phyloP scores from a whole-genome alignment of 495 filamentous ascomycete genomes.

The Clavariopsis aquatica region DNA sequence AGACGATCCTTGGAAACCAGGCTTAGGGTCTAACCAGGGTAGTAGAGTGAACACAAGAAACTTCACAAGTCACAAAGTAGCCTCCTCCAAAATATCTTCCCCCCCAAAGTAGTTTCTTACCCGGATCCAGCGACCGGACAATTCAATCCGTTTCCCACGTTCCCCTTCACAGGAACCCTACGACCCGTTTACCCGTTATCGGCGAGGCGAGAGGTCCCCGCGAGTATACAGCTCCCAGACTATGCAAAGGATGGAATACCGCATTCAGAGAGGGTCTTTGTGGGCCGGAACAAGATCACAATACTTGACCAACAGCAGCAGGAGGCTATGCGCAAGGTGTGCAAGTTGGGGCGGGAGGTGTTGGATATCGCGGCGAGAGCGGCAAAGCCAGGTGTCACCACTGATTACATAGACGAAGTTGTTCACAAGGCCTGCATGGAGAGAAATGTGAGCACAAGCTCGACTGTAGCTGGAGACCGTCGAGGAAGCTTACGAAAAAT shows the following conservation, averaged over 20 bases:
- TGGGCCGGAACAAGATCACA: conserved; percentile 72
- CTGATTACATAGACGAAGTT: conserved; percentile 92
- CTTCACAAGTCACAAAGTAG: conserved; percentile 83
- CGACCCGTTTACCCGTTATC: conserved; percentile 91
- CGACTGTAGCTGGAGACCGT: neutral
- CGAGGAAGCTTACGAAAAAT: conserved; percentile 1
- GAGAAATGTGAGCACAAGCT: conserved; percentile 66
- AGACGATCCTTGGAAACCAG: conserved; percentile 22
- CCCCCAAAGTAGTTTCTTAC: conserved; percentile 80
- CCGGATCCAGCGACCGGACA: conserved; percentile 83
- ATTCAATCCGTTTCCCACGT: conserved; percentile 89
- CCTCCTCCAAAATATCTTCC: conserved; percentile 66
- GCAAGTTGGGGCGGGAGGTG: conserved; percentile 84
- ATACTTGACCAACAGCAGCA: conserved; percentile 78
- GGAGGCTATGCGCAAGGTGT: conserved; percentile 91
- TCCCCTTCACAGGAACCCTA: conserved; percentile 74
- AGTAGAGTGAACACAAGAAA: conserved; percentile 78
- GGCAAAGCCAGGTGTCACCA: conserved; percentile 83
- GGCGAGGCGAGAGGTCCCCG: conserved; percentile 68
- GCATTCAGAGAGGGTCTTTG: conserved; percentile 71
- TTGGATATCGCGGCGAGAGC: conserved; percentile 86
- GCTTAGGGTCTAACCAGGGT: conserved; percentile 20
- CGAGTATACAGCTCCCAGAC: conserved; percentile 78
- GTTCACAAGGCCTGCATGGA: conserved; percentile 96
- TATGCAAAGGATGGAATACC: conserved; percentile 84